Conservation (phyloP, 805 yeast genomes). For the Lipomyces japonicus region DNA sequence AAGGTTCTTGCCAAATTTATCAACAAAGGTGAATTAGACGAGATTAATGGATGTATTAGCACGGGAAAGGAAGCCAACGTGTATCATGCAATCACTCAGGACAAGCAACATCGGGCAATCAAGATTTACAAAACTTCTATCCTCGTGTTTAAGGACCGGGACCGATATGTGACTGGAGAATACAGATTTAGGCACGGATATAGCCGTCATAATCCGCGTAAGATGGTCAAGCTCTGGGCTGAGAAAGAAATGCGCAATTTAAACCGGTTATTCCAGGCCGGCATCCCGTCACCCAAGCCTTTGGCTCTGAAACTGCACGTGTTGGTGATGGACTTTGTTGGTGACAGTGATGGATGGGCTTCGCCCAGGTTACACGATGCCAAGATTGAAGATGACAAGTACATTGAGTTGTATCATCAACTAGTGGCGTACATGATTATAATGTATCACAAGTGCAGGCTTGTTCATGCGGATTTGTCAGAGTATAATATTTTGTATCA, state of each 20-base stretch:
- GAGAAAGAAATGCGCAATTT: conserved; percentile 94
- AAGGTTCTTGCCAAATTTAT: conserved; percentile 75
- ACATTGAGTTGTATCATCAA: conserved; percentile 65
- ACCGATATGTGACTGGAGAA: conserved; percentile 94
- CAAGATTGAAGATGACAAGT: conserved; percentile 48
- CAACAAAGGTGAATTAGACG: conserved; percentile 76
- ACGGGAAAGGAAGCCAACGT: conserved; percentile 99
- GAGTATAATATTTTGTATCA: conserved; percentile 90
- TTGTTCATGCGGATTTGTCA: conserved; percentile 94
- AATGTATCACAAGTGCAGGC: conserved; percentile 79
- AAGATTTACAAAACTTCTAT: conserved; percentile 96
- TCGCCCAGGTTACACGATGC: conserved; percentile 81
- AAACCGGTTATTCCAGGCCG: conserved; percentile 70
- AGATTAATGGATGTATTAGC: conserved; percentile 87
- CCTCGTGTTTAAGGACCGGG: conserved; percentile 93
- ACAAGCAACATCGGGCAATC: conserved; percentile 64
- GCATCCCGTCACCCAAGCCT: conserved; percentile 94
- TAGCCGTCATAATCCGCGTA: conserved; percentile 85
- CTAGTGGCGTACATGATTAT: conserved; percentile 81
- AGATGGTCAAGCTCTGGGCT: conserved; percentile 98
- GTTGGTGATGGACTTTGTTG: conserved; percentile 89
- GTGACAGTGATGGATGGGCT: conserved; percentile 72
- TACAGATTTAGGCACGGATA: conserved; percentile 83
- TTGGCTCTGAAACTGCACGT: conserved; percentile 84
- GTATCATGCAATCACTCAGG: conserved; percentile 61